Evolutionary conservation across 805 yeast genomes (phyloP), one percentile per base, ranked within the genome.

Genomic region (Saccharomycopsis oosterbeekiorum): DNA sequence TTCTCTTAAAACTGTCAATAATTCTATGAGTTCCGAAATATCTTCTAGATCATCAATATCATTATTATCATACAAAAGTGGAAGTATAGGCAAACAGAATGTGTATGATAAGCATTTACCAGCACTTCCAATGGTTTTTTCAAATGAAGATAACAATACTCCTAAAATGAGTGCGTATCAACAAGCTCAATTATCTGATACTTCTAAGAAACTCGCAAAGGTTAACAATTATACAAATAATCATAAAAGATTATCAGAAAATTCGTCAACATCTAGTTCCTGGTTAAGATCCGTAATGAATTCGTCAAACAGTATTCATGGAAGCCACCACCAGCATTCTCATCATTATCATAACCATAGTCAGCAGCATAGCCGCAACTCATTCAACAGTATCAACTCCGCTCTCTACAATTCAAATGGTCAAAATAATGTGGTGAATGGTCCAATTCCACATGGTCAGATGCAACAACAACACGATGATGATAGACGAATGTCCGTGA

Each of bases 161-260:
- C 53, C 53, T 6, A 60, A 61, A 42, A 47, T 63, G 36, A 55
- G 60, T 37, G 64, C 64, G 10, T 63, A 63, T 59, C 65, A 63
- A 42, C 65, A 63, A 34, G 65, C 65, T 12, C 65, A 63, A 41
- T 42, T 63, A 14, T 59, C 60, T 17, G 41, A 64, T 21, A 39
- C 60, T 5, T 60, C 57, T 4, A 60, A 56, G 24, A 58, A 58
- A 21, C 47, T 63, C 17, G 64, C 64, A 12, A 63, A 58, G 29
- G 61, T 63, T 55, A 60, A 47, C 37, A 59, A 24, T 26, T 43
- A 14, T 39, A 37, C 36, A 17, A 42, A 56, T 40, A 21, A 36
- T 19, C 34, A 47, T 5, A 34, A 37, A 11, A 43, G 40, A 26
- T 21, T 26, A 17, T 43, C 51, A 29, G 39, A 19, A 34, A 39